Evolutionary conservation across 2,329 filamentous ascomycete genomes (phyloP).

Genomic region (Sordariomycetes sp.): DNA sequence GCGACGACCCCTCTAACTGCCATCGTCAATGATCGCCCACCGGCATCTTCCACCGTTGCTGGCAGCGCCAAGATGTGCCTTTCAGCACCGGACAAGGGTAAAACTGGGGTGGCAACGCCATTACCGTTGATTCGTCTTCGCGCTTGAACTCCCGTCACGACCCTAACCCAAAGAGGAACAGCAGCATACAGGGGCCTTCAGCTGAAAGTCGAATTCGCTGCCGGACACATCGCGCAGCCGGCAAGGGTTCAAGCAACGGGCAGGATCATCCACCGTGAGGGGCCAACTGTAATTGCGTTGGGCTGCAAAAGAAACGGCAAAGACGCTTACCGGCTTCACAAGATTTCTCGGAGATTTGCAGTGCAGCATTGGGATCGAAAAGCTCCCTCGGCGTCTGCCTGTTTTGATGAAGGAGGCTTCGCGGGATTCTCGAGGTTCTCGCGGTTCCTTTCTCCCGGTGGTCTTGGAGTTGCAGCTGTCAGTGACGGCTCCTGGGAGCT

Average conservation of each 20-base stretch:
- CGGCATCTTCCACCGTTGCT: background rate
- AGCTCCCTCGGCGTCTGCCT: too few relatives aligned
- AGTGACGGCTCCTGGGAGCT: constrained; percentile 4
- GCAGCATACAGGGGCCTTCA: background rate
- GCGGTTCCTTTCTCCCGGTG: background rate
- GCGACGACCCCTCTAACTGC: too few relatives aligned
- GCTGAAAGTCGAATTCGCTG: background rate
- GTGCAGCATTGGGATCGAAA: too few relatives aligned
- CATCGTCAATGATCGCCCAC: background rate
- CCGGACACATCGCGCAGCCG: background rate
- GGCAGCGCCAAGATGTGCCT: background rate
- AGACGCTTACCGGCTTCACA: too few relatives aligned
- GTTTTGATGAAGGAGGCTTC: too few relatives aligned
- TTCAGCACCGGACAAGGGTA: background rate
- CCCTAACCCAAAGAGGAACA: background rate
- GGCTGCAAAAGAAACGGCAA: too few relatives aligned
- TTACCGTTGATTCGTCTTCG: background rate
- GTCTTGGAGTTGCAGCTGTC: constrained; percentile 3
- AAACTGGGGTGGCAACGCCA: background rate
- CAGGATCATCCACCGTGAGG: too few relatives aligned
- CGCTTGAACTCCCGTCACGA: background rate
- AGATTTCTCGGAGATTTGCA: too few relatives aligned
- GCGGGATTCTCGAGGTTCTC: too few relatives aligned
- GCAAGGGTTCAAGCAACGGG: too few relatives aligned
- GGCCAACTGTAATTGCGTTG: too few relatives aligned